These are phyloP conservation scores for Bolboschoenoplectus hybrid DNA, from an alignment of 202 grass and related monocot genomes.

Conservation along the genomic window DNA sequence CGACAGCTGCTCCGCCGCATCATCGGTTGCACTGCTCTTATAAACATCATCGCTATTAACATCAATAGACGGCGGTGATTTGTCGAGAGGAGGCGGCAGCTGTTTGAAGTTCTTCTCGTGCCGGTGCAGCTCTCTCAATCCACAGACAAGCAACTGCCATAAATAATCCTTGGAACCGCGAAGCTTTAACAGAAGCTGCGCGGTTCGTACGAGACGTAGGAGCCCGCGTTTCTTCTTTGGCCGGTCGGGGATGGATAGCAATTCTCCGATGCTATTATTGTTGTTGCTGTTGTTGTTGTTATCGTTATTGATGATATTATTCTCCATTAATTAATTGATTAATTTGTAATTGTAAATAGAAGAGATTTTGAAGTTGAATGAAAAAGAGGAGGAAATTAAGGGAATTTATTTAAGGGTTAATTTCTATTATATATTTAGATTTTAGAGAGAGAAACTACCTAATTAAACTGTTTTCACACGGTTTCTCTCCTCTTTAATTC, in stretches of 20 bases:
- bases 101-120: not conserved
- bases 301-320: too few relatives aligned
- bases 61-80: not conserved
- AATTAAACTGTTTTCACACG: not conserved
- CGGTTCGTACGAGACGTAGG: not conserved
- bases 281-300: not conserved
- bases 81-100: not conserved
- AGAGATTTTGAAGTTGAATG: not conserved
- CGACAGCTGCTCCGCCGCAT: not conserved
- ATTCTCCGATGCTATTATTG: not conserved
- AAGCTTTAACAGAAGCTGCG: not conserved
- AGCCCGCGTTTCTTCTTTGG: not conserved
- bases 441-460: not conserved
- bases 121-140: not conserved
- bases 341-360: not conserved
- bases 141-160: conserved; percentile 19
- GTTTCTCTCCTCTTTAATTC: not conserved
- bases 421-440: not conserved
- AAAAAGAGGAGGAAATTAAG: not conserved
- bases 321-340: too few relatives aligned
- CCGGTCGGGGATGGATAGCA: not conserved
- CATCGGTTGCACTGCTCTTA: not conserved
- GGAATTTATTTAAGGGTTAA: not conserved
- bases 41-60: not conserved
- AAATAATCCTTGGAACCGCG: conserved; percentile 5